Evolutionary conservation across 2,329 filamentous ascomycete genomes (phyloP), one percentile per base, ranked within the genome.

Genomic region (Cytospora paraplurivora): DNA sequence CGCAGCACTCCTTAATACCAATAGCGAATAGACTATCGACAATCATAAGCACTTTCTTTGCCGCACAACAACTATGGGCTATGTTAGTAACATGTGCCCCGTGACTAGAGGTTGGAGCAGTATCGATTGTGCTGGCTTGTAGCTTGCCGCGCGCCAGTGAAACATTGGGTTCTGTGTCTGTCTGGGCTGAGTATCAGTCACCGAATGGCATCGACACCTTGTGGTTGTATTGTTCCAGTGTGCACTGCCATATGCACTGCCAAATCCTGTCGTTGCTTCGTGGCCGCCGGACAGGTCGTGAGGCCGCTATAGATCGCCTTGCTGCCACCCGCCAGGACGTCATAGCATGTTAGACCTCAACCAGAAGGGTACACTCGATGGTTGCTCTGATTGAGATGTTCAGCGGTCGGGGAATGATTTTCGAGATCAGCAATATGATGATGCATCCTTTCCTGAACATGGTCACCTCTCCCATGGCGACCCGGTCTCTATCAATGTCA

Each of bases 81-180:
- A 13, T 61, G 32, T 61, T 55, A 51, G 59, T 61, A 12, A 35
- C 44, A 5, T 12, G 44, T 47, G 44, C 44, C 51, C 59, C 51
- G 51, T 55, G 41, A 55, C 59, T 37, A 61, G 58, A 27, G n/a
- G 58, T 41, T 60, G 51, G 50, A 52, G 51, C 54, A 44, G 51
- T 61, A 51, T 51, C 59, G 59, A 33, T 21, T 61, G 33, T 54
- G 11, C n/a, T n/a, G n/a, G n/a, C 21, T 8, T 55, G 58, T 51
- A 47, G 59, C 38, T 61, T 61, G 59, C 59, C 59, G 59, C 59
- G 59, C 59, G 59, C 59, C 59, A 61, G 58, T 38, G 38, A 61
- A 50, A 44, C 59, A 61, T 55, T 55, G 59, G 37, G 59, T 61
- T 61, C 55, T 55, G 59, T 55, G 51, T 61, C 19, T 47, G 15